Evolutionary conservation across 2,329 filamentous ascomycete genomes (phyloP).

Genomic region (Arthroderma uncinatum): DNA sequence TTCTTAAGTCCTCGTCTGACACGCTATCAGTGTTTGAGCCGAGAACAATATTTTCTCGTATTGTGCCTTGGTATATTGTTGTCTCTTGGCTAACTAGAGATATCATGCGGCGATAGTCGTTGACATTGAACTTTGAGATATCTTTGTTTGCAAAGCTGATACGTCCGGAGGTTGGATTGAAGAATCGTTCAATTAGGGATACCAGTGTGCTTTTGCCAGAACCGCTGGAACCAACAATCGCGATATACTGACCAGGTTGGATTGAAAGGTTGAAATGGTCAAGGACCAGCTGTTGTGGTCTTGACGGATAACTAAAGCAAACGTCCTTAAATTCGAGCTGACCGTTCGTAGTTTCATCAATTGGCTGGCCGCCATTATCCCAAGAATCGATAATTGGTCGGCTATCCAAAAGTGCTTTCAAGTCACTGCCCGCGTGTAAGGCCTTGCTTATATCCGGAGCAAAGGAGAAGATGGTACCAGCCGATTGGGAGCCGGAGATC

Average conservation of each 20-base stretch:
- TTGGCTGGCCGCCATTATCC: slow-evolving; percentile 16
- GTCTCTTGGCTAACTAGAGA: slow-evolving; percentile 89
- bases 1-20: slow-evolving; percentile 58
- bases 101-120: slow-evolving; percentile 70
- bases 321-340: slow-evolving; percentile 81
- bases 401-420: slow-evolving; percentile 74
- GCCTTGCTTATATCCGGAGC: slow-evolving; percentile 89
- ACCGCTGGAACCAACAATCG: slow-evolving; percentile 79
- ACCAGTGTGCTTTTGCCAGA: slow-evolving; percentile 94
- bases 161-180: slow-evolving; percentile 69
- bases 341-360: slow-evolving; percentile 56
- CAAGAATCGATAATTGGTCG: slow-evolving; percentile 26
- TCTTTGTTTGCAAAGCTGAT: slow-evolving; percentile 77
- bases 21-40: slow-evolving; percentile 58
- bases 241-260: slow-evolving; percentile 42
- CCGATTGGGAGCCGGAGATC: slow-evolving; percentile 84
- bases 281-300: slow-evolving; percentile 78
- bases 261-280: slow-evolving; percentile 57
- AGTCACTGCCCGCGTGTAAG: slow-evolving; percentile 64
- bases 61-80: slow-evolving; percentile 82
- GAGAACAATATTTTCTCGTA: slow-evolving; percentile 80
- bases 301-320: slow-evolving; percentile 85
- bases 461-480: slow-evolving; percentile 78
- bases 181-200: slow-evolving; percentile 83
- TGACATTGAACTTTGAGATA: slow-evolving; percentile 68